phyloP scores from a whole-genome alignment of 169 alveolate genomes.

The Eimeria falciformis region DNA sequence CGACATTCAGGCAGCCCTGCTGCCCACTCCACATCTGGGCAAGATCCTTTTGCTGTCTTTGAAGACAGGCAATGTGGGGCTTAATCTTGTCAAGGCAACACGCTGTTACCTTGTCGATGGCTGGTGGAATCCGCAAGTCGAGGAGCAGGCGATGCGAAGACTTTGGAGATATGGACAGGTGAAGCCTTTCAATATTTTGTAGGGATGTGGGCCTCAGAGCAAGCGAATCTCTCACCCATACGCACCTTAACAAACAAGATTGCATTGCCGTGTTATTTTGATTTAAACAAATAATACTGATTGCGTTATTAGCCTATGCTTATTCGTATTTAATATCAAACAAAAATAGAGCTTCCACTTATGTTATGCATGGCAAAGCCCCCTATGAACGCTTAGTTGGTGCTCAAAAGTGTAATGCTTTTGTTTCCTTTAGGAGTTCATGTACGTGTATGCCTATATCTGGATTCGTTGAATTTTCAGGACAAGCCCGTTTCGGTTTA shows the following conservation, averaged over 20 bases:
- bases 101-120: conserved; percentile 89
- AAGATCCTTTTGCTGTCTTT: conserved; percentile 86
- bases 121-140: conserved; percentile 96
- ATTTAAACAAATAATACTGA: too few relatives aligned
- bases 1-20: too few relatives aligned
- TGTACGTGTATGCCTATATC: too few relatives aligned
- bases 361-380: background rate
- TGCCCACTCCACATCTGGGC: conserved; percentile 73
- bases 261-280: too few relatives aligned
- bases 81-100: conserved; percentile 88
- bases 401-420: too few relatives aligned
- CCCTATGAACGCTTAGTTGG: too few relatives aligned
- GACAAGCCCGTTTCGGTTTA: conserved; percentile 71
- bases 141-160: conserved; percentile 95
- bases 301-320: too few relatives aligned
- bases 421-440: too few relatives aligned
- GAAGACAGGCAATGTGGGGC: conserved; percentile 93
- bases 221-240: too few relatives aligned
- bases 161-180: conserved; percentile 96
- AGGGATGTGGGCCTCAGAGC: too few relatives aligned
- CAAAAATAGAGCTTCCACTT: background rate
- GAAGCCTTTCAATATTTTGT: conserved; percentile 70
- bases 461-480: conserved; percentile 1
- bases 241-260: too few relatives aligned
- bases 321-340: too few relatives aligned